These are phyloP conservation scores for Erodium trifolium DNA, from an alignment of 441 rosid species.

Conservation along the genomic window DNA sequence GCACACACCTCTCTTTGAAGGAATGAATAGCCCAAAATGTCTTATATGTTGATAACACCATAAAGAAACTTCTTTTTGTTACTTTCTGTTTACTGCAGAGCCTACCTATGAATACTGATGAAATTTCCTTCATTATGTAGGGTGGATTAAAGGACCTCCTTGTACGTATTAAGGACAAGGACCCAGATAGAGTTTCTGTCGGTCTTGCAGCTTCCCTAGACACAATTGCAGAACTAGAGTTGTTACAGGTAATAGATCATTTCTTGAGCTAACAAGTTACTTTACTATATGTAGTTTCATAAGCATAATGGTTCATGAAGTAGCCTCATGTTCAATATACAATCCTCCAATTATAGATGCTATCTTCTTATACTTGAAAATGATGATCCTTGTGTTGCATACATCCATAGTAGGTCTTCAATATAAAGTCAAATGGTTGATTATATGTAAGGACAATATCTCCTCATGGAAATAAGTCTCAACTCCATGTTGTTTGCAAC, in stretches of 20 bases:
- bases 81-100: slow-evolving; percentile 14
- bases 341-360: background rate
- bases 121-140: slow-evolving; percentile 30
- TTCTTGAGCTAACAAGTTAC: background rate
- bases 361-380: background rate
- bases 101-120: slow-evolving; percentile 17
- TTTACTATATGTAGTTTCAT: background rate
- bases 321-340: background rate
- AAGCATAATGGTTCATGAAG: background rate
- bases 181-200: slow-evolving; percentile 85
- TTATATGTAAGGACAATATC: background rate
- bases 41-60: background rate
- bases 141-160: slow-evolving; percentile 80
- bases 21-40: slow-evolving; percentile 14
- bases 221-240: slow-evolving; percentile 75
- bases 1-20: background rate
- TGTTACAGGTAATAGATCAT: slow-evolving; percentile 56
- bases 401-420: background rate
- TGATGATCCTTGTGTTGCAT: background rate
- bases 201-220: slow-evolving; percentile 79
- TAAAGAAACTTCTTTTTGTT: slow-evolving; percentile 8
- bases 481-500: slow-evolving; percentile 27
- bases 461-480: slow-evolving; percentile 17
- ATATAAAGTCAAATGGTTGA: background rate
- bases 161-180: slow-evolving; percentile 67